phyloP scores from a whole-genome alignment of 345 rosid species.

The Erucastrum elatum region DNA sequence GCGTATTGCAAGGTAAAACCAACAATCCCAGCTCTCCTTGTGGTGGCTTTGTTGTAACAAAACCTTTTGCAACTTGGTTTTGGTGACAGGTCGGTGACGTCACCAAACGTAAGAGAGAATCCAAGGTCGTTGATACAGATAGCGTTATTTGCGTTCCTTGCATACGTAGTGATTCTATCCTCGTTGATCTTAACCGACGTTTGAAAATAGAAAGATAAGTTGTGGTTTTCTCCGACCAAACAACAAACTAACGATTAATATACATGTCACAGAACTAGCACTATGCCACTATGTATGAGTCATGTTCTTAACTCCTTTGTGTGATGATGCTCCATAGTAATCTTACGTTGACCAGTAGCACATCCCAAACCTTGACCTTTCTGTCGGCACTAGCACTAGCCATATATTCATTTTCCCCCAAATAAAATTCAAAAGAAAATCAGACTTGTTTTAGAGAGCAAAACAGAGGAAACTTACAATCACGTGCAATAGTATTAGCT shows the following conservation, averaged over 20 bases:
- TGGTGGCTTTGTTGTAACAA: background rate
- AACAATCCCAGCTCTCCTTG: background rate
- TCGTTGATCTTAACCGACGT: conserved; percentile 90
- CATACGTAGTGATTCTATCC: conserved; percentile 90
- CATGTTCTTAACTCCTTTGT: conserved; percentile 60
- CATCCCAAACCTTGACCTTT: conserved; percentile 87
- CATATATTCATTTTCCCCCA: too few relatives aligned
- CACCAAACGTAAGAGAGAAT: conserved; percentile 98
- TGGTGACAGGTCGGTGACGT: conserved; percentile 80
- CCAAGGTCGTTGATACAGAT: conserved; percentile 83
- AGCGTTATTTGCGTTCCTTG: conserved; percentile 83
- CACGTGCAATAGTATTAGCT: too few relatives aligned
- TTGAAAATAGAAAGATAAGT: conserved; percentile 36
- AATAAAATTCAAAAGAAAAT: too few relatives aligned
- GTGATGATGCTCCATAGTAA: conserved; percentile 76
- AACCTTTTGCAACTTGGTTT: background rate
- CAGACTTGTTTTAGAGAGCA: too few relatives aligned
- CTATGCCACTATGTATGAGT: background rate
- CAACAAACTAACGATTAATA: conserved; percentile 15
- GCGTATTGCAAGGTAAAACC: conserved; percentile 77
- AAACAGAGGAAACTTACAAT: too few relatives aligned
- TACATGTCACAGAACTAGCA: background rate
- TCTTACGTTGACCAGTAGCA: conserved; percentile 66
- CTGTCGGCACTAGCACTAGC: conserved; percentile 91
- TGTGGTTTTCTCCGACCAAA: conserved; percentile 10